These are phyloP conservation scores for Leccinum obscurum DNA, from an alignment of 768 basidiomycete genomes.

Conservation along the genomic window DNA sequence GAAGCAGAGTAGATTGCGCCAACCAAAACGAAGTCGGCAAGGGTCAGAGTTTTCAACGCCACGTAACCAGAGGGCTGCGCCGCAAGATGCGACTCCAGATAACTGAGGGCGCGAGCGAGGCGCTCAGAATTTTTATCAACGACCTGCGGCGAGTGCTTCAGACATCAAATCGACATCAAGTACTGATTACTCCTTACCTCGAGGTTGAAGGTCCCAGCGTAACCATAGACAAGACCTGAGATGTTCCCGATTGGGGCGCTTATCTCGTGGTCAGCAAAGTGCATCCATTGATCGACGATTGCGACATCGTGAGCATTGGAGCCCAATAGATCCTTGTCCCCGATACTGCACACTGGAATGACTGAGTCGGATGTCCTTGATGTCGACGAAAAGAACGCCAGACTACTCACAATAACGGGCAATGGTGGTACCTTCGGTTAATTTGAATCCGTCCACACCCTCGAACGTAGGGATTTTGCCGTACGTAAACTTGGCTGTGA, in stretches of 20 bases:
- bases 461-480: slow-evolving; percentile 28
- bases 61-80: slow-evolving; percentile 13
- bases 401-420: slow-evolving; percentile 22
- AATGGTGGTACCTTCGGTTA: slow-evolving; percentile 23
- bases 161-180: not conserved
- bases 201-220: slow-evolving; percentile 1
- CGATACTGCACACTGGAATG: slow-evolving; percentile 16
- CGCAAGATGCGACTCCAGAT: slow-evolving; percentile 20
- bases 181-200: not conserved
- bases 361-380: not conserved
- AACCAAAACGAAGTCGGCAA: slow-evolving; percentile 23
- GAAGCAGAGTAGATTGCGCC: slow-evolving; percentile 6
- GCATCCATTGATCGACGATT: slow-evolving; percentile 14
- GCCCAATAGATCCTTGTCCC: slow-evolving; percentile 11
- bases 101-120: slow-evolving; percentile 1
- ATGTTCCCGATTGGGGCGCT: not conserved
- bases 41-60: slow-evolving; percentile 10
- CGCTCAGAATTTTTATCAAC: slow-evolving; percentile 1
- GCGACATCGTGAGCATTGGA: slow-evolving; percentile 11
- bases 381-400: too few species aligned
- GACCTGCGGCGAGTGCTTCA: not conserved
- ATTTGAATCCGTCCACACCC: slow-evolving; percentile 18
- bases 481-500: slow-evolving; percentile 17
- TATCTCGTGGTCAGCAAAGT: slow-evolving; percentile 17
- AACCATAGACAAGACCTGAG: slow-evolving; percentile 3